Evolutionary conservation across 225 moss, liverwort and hornwort species (phyloP).

Genomic region (Polytrichum commune): DNA sequence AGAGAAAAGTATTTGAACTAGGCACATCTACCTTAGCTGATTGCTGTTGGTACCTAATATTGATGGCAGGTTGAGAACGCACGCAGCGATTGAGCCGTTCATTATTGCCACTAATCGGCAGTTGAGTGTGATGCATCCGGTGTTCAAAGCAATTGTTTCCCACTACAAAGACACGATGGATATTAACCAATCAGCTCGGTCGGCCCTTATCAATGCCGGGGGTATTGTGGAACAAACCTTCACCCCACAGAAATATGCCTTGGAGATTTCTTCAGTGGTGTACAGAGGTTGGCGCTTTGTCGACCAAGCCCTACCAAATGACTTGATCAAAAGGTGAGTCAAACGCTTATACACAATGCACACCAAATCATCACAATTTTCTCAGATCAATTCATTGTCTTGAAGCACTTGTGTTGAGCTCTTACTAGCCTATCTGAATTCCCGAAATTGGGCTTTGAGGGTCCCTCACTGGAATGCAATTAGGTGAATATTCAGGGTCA

Average conservation of each 20-base stretch:
- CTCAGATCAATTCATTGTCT: too few species aligned
- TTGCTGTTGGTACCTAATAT: background rate
- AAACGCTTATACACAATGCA: too few species aligned
- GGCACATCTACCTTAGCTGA: too few species aligned
- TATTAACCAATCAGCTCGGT: slow-evolving; percentile 51
- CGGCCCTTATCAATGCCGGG: slow-evolving; percentile 35
- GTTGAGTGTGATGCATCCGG: slow-evolving; percentile 52
- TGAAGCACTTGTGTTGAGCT: too few species aligned
- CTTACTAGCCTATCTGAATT: too few species aligned
- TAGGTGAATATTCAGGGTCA: too few species aligned
- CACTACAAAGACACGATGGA: slow-evolving; percentile 51
- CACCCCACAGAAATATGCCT: slow-evolving; percentile 35
- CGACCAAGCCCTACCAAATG: slow-evolving; percentile 44
- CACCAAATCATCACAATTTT: too few species aligned
- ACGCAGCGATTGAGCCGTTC: slow-evolving; percentile 42
- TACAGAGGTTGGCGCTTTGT: slow-evolving; percentile 45
- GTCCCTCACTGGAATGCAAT: too few species aligned
- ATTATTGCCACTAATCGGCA: slow-evolving; percentile 50
- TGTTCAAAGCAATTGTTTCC: slow-evolving; percentile 36
- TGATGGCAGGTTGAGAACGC: slow-evolving; percentile 32
- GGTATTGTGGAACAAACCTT: slow-evolving; percentile 53
- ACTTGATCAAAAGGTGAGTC: slow-evolving; percentile 48
- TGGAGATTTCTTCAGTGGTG: slow-evolving; percentile 41
- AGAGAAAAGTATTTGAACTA: too few species aligned
- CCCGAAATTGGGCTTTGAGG: too few species aligned